Base-by-base conservation (phyloP, 2,329 filamentous ascomycete species). In the Ophiostoma sp. region DNA sequence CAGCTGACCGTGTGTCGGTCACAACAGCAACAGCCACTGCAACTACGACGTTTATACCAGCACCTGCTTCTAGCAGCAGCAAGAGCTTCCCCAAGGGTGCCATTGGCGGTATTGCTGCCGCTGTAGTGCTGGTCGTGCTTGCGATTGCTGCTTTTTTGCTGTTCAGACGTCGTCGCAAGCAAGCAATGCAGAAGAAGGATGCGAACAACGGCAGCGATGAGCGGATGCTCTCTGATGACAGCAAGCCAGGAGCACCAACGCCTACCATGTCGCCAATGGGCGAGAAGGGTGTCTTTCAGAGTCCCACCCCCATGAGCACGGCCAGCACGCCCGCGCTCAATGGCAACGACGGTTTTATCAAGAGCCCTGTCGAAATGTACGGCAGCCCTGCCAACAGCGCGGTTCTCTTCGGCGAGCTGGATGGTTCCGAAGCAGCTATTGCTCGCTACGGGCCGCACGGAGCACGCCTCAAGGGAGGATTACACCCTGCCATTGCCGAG, bases 61-160 rank as follows among this genome's bases (percentile, higher is more conserved):
- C 11, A n/a, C 9, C 63, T 0, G 41, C 40, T 11, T 16, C 62
- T n/a, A 27, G 40, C 70, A 68, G 5, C 70, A 60, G 14, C 55
- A 8, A 27, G 44, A n/a, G 12, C 52, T 69, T 77, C 1, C 72
- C 76, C 0, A 73, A 74, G 0, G 78, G 76, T 1, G 72, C 75
- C 27, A 76, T 79, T 52, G 74, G 76, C 4, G 79, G 78, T 9
- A 74, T 75, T 18, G 74, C 74, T 6, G 71, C 77, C 4, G 76
- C 75, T 4, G 75, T 75, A 16, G 69, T 73, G 4, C 66, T 76
- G 36, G 70, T 75, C n/a, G 58, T 77, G 4, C 38, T 76, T 5
- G 75, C 75, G n/a, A 68, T 73, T 3, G 66, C 75, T 27, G 71
- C 75, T 27, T 65, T 77, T 5, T 41, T 76, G 6, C 5, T 70